A percentile compares a stretch with the other conserved stretches of the same genome.
Conservation (phyloP, 768 basidiomycete species). For the Boletellus emodensis region DNA sequence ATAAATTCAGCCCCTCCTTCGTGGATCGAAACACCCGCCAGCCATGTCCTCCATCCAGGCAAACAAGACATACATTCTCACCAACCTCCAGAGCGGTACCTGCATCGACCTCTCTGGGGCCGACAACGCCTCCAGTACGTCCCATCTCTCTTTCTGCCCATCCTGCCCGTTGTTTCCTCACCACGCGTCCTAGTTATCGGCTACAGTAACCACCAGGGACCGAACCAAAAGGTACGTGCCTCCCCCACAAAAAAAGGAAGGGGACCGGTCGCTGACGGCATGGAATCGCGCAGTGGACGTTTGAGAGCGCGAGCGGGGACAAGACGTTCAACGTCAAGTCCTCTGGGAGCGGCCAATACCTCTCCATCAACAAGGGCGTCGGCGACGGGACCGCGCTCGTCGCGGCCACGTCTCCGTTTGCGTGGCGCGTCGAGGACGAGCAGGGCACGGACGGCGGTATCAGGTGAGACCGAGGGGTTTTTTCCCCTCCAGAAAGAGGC, state of each 20-base stretch:
- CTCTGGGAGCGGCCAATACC: constrained; percentile 37
- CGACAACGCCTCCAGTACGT: constrained; percentile 46
- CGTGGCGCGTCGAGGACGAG: constrained; percentile 53
- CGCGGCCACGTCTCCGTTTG: constrained; percentile 32
- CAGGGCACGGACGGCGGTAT: constrained; percentile 32
- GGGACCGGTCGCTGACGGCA: neutral
- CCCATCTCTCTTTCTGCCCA: neutral
- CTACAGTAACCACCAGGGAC: constrained; percentile 37
- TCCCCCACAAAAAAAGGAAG: neutral
- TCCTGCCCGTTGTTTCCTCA: neutral
- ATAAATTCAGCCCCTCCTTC: neutral
- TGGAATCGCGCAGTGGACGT: constrained; percentile 40
- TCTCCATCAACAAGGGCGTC: constrained; percentile 30
- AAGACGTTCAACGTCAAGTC: constrained; percentile 42
- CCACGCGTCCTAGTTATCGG: constrained; percentile 42
- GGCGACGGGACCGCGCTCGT: constrained; percentile 40
- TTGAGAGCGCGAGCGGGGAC: constrained; percentile 26
- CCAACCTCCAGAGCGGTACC: constrained; percentile 49
- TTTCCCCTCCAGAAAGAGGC: too few relatives aligned
- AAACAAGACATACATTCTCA: constrained; percentile 42
- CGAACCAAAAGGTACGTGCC: constrained; percentile 46
- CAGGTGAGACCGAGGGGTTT: constrained; percentile 33
- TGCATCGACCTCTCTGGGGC: constrained; percentile 53
- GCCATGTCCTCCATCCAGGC: constrained; percentile 27
- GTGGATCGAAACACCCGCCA: neutral